A percentile compares a stretch with the other conserved stretches of the same genome.
phyloP scores from a whole-genome alignment of 2,329 filamentous ascomycete species.

The Penicillium sp. region DNA sequence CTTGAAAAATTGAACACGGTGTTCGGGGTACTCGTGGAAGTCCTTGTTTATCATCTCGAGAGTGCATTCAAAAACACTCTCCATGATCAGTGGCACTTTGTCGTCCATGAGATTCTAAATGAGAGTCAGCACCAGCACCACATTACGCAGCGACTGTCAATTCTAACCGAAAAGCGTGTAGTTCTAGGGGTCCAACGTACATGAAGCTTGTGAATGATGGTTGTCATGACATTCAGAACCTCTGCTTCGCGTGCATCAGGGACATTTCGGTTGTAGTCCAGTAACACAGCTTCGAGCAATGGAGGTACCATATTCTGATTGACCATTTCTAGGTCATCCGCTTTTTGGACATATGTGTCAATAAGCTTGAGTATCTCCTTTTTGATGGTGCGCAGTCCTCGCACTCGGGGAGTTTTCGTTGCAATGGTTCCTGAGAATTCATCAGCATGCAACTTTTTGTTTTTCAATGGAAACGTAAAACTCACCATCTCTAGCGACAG shows the following conservation, averaged over 20 bases:
- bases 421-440: constrained; percentile 68
- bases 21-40: constrained; percentile 97
- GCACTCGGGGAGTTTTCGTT: constrained; percentile 95
- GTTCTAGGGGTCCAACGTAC: constrained; percentile 63
- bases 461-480: constrained; percentile 7
- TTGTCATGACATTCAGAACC: constrained; percentile 95
- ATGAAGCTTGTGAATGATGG: constrained; percentile 92
- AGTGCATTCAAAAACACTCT: constrained; percentile 97
- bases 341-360: constrained; percentile 96
- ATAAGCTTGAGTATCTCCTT: constrained; percentile 99
- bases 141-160: constrained; percentile 20
- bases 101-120: constrained; percentile 88
- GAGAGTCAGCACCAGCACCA: constrained; percentile 28
- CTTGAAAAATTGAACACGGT: constrained; percentile 99
- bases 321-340: constrained; percentile 91
- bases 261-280: constrained; percentile 97
- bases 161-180: constrained; percentile 49
- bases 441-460: constrained; percentile 5
- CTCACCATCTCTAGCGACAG: constrained; percentile 77
- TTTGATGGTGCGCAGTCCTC: constrained; percentile 94
- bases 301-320: constrained; percentile 94
- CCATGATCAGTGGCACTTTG: constrained; percentile 95
- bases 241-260: constrained; percentile 93
- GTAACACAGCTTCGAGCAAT: constrained; percentile 84
- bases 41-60: constrained; percentile 99